A percentile compares a stretch with the other conserved stretches of the same genome.
Evolutionary conservation across 225 moss, liverwort and hornwort genomes (phyloP).

Genomic region (Antitrichia curtipendula): DNA sequence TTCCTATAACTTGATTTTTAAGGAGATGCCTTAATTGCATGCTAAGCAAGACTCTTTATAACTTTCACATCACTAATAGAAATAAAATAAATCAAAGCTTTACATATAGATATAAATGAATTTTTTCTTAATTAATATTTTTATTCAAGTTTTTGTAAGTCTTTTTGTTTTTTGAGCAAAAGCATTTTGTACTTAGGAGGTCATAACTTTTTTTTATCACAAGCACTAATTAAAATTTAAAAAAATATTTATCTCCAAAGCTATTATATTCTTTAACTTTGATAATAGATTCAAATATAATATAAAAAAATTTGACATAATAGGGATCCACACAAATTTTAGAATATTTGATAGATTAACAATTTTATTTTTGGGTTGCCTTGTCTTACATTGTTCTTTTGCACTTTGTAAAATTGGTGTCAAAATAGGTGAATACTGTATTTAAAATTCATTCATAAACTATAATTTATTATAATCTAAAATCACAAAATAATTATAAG

Average conservation of each 20-base stretch:
- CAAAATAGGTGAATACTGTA: neutral
- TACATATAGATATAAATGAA: too few relatives aligned
- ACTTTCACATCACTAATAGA: too few relatives aligned
- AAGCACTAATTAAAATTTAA: neutral
- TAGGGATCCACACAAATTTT: neutral
- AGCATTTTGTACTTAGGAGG: neutral
- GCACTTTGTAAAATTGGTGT: neutral
- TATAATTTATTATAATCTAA: neutral
- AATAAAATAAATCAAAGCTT: too few relatives aligned
- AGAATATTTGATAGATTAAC: neutral
- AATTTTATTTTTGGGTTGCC: neutral
- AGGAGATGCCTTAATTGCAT: neutral
- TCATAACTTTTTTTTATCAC: neutral
- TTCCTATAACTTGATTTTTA: too few relatives aligned
- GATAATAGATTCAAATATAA: neutral
- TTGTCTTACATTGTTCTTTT: neutral
- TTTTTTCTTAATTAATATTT: too few relatives aligned
- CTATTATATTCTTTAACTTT: neutral
- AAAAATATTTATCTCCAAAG: neutral
- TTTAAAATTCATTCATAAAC: neutral
- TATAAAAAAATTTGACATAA: neutral
- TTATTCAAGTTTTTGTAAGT: too few relatives aligned
- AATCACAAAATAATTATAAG: neutral
- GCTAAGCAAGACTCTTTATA: too few relatives aligned
- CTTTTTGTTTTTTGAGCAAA: too few relatives aligned